A percentile compares a stretch with the other conserved stretches of the same genome.
These are phyloP conservation scores for Melastoma candidum DNA, from an alignment of 441 rosid species.

Conservation along the genomic window DNA sequence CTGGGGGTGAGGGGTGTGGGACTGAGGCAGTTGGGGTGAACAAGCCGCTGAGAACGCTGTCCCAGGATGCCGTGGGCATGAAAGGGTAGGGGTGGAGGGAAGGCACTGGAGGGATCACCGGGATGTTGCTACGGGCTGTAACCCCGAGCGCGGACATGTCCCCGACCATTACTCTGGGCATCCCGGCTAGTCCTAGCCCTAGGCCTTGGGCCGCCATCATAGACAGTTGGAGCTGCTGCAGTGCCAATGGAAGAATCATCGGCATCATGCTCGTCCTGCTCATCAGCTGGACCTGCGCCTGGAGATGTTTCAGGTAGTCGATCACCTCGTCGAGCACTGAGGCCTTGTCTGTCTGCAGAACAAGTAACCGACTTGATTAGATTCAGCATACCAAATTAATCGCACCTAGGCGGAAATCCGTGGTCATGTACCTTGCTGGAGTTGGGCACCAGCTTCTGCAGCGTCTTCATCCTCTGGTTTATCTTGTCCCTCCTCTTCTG, in stretches of 20 bases:
- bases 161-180: constrained; percentile 12
- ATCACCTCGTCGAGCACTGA: constrained; percentile 97
- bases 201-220: too few relatives aligned
- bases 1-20: constrained; percentile 22
- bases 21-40: constrained; percentile 24
- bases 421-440: constrained; percentile 67
- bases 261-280: constrained; percentile 54
- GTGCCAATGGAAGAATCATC: constrained; percentile 8
- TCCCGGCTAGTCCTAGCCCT: constrained; percentile 1
- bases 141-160: constrained; percentile 38
- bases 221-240: too few relatives aligned
- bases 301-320: constrained; percentile 86
- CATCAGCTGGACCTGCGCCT: constrained; percentile 7
- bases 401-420: neutral
- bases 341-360: constrained; percentile 77
- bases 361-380: neutral
- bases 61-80: constrained; percentile 59
- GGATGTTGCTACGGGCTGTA: constrained; percentile 28
- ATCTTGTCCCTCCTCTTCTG: constrained; percentile 96
- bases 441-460: constrained; percentile 93
- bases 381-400: neutral
- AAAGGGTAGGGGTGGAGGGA: constrained; percentile 25
- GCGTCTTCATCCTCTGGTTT: constrained; percentile 87
- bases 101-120: constrained; percentile 30
- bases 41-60: constrained; percentile 27